Evolutionary conservation across 164 flowering plant species (phyloP).

Genomic region (Chloranthus sessilifolius): DNA sequence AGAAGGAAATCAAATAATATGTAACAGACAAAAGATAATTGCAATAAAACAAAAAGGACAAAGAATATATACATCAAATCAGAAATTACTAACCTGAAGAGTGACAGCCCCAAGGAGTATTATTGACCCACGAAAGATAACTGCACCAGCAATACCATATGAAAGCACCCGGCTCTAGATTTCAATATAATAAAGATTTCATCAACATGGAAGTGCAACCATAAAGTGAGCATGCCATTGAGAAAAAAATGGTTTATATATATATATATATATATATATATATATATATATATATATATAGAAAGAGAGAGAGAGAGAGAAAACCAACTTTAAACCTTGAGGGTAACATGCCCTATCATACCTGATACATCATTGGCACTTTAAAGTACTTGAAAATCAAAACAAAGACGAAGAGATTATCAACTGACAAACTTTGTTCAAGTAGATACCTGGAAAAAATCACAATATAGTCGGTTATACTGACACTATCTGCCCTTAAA

Average conservation of each 20-base stretch:
- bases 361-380: conserved; percentile 85
- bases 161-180: conserved; percentile 81
- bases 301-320: too few relatives aligned
- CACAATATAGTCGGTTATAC: conserved; percentile 6
- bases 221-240: neutral
- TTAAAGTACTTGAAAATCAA: conserved; percentile 90
- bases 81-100: conserved; percentile 57
- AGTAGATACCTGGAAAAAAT: conserved; percentile 66
- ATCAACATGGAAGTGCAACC: conserved; percentile 5
- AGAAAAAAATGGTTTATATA: conserved; percentile 1
- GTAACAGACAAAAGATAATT: neutral
- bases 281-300: too few relatives aligned
- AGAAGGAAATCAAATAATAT: conserved; percentile 11
- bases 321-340: too few relatives aligned
- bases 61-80: neutral
- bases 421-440: conserved; percentile 97
- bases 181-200: conserved; percentile 12
- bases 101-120: conserved; percentile 92
- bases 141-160: conserved; percentile 93
- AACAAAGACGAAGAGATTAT: conserved; percentile 91
- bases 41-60: neutral
- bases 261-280: too few relatives aligned
- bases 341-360: conserved; percentile 15
- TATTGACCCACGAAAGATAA: conserved; percentile 71
- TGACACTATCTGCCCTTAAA: neutral